Evolutionary conservation across 306 rosid genomes (phyloP).

Genomic region (Potentilla sterilis): DNA sequence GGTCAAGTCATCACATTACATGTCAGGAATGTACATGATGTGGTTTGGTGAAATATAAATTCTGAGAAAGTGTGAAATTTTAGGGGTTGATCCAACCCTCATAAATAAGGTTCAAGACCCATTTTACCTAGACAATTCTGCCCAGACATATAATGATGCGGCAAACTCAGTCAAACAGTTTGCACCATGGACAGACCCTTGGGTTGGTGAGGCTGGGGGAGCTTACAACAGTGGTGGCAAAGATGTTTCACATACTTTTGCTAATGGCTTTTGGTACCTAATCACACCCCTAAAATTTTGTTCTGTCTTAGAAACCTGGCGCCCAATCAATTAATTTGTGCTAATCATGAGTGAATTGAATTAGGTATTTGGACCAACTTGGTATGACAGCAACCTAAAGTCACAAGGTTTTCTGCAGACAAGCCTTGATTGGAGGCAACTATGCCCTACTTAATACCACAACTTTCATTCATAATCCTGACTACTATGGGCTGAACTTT

Average conservation of each 20-base stretch:
- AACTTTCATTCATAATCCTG: conserved; percentile 62
- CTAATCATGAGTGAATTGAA: not conserved
- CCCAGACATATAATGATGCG: conserved; percentile 41
- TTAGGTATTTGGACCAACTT: conserved; percentile 65
- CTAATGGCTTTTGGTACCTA: conserved; percentile 53
- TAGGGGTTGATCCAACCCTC: conserved; percentile 52
- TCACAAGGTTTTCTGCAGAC: conserved; percentile 63
- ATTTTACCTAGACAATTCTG: conserved; percentile 35
- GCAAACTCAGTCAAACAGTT: conserved; percentile 21
- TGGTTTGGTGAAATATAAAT: not conserved
- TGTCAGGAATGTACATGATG: not conserved
- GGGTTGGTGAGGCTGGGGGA: conserved; percentile 84
- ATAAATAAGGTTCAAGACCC: conserved; percentile 56
- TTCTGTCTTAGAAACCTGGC: not conserved
- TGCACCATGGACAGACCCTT: conserved; percentile 45
- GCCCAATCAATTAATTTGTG: not conserved
- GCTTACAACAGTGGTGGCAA: conserved; percentile 74
- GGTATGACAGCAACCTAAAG: conserved; percentile 57
- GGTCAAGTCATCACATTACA: too few species aligned
- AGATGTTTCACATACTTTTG: conserved; percentile 58
- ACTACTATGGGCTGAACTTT: conserved; percentile 42
- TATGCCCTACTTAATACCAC: conserved; percentile 62
- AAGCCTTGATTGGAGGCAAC: conserved; percentile 64
- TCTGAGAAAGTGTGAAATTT: not conserved
- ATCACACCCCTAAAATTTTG: not conserved